Base-by-base conservation (phyloP, 2,329 filamentous ascomycete genomes). In the Cytospora paraplurivora region DNA sequence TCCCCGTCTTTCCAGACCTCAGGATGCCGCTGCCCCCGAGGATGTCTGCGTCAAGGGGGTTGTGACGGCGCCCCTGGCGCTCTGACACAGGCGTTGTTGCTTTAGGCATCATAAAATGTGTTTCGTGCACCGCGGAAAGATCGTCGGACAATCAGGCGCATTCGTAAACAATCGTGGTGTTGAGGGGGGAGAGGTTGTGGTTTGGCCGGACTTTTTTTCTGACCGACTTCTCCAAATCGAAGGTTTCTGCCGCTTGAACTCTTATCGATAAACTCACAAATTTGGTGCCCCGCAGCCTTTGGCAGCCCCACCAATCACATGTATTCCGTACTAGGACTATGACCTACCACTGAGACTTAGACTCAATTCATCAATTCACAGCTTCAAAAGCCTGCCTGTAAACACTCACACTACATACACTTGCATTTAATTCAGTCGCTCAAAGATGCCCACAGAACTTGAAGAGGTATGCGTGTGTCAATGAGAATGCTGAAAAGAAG, bases 41-140 rank as follows among this genome's bases (percentile, higher is more conserved):
- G 73, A 98, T 83, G 72, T 98, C 95, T 73, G 96, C 91, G 71
- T 94, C 90, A 65, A 99, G 89, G 49, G 94, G 93, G 70, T 96
- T 96, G 78, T 97, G 94, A 68, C 91, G 88, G 72, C 89, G 87
- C 66, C 82, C 82, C 69, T 82, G 81, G 73, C 82, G 86, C 69
- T 63, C 62, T 63, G 81, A 82, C 69, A 81, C 83, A 19, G 85
- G 81, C 63, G 85, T 84, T 34, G 81, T 85, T 56, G 89, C 87
- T 81, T 96, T 96, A 44, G 93, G 92, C 93, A 97, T 96, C 65
- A 69, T 78, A 70, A 55, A 34, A 33, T 27, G 21, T n/a, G 1
- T 4, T 33, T 10, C n/a, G 8, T 50, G 10, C 44, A 19, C 5
- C n/a, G 3, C 56, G 17, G 51, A 32, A 19, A 55, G 56, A 41